Conservation (phyloP, 192 early-diverging fungal genomes). For the Mortierella claussenii region DNA sequence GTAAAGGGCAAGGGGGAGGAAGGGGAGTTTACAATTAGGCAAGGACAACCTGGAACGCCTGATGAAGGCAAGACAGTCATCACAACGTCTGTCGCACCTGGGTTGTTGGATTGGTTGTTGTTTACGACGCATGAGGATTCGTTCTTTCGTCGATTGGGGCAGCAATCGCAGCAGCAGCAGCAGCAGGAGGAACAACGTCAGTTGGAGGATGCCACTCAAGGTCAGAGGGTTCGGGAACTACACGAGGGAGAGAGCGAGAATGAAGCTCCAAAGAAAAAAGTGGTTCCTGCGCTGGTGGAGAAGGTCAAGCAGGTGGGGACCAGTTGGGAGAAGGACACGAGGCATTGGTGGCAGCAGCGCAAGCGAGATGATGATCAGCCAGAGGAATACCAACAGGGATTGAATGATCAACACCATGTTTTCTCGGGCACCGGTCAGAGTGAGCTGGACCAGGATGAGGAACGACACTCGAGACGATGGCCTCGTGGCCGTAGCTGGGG, state of each 20-base stretch:
- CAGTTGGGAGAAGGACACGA: slow-evolving; percentile 40
- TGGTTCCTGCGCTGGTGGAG: slow-evolving; percentile 42
- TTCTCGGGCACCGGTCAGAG: slow-evolving; percentile 11
- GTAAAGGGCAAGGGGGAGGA: background rate
- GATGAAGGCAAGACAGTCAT: slow-evolving; percentile 52
- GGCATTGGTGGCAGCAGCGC: slow-evolving; percentile 49
- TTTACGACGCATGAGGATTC: slow-evolving; percentile 51
- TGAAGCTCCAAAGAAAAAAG: slow-evolving; percentile 4
- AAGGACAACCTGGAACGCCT: slow-evolving; percentile 34
- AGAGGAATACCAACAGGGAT: background rate
- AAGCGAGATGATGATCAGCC: background rate
- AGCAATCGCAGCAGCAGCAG: background rate
- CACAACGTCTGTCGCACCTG: slow-evolving; percentile 33
- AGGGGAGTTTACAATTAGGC: slow-evolving; percentile 39
- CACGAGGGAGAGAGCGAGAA: slow-evolving; percentile 2
- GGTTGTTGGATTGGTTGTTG: slow-evolving; percentile 49
- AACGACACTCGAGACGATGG: slow-evolving; percentile 26
- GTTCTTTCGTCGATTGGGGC: slow-evolving; percentile 41
- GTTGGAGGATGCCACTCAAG: background rate
- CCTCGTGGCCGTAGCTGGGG: slow-evolving; percentile 32
- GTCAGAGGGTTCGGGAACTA: slow-evolving; percentile 24
- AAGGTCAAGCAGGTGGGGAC: slow-evolving; percentile 50
- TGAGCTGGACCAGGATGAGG: slow-evolving; percentile 18
- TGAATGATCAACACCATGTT: slow-evolving; percentile 34
- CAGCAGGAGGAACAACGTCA: background rate